Evolutionary conservation across 1,284 basidiomycete species (phyloP), one percentile per base, ranked within the genome.

Genomic region (Lentinula novae-zelandiae): DNA sequence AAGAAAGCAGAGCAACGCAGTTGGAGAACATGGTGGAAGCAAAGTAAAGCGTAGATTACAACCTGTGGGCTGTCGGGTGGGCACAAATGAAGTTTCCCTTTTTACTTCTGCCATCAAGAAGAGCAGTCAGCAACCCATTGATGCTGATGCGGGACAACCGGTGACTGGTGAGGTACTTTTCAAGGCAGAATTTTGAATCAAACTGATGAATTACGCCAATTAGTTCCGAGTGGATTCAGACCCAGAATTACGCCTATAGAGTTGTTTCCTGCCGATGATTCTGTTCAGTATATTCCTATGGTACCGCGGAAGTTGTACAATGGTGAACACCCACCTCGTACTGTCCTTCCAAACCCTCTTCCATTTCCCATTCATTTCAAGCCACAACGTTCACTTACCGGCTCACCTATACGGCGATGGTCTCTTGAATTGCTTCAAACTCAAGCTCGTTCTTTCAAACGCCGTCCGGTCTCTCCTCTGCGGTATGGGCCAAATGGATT

Each of bases 321-420:
- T 15, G 42, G 17, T 2, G 31, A 52, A 13, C 46, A 57, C 13
- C 61, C 66, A 36, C 70, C 70, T 9, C 69, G 67, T 31, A 76
- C 76, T 1, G 62, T 65, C 38, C 70, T 78, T 10, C 71, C 76
- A 13, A 63, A 69, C 60, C 73, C 75, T 7, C 66, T 76, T 4
- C 76, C 75, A 12, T 76, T 74, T 65, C 55, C 65, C n/a, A 64
- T 74, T 13, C 60, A 67, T 15, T 77, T 79, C 68, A 74, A 76
- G 53, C 73, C 75, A 17, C 67, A 72, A 15, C 69, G 70, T 1
- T 62, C 69, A 34, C 68, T 73, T 13, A 66, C 70, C 27, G 70
- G 72, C 10, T 75, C 74, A 5, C 76, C 76, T 7, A 12, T 36
- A 13, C 54, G 60, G 5, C 22, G 54, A 52, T 54, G 46, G 48